Percentiles rank a stretch among this genome's conserved stretches.
Evolutionary conservation across 768 basidiomycete species (phyloP).

Genomic region (Epithele typhae): DNA sequence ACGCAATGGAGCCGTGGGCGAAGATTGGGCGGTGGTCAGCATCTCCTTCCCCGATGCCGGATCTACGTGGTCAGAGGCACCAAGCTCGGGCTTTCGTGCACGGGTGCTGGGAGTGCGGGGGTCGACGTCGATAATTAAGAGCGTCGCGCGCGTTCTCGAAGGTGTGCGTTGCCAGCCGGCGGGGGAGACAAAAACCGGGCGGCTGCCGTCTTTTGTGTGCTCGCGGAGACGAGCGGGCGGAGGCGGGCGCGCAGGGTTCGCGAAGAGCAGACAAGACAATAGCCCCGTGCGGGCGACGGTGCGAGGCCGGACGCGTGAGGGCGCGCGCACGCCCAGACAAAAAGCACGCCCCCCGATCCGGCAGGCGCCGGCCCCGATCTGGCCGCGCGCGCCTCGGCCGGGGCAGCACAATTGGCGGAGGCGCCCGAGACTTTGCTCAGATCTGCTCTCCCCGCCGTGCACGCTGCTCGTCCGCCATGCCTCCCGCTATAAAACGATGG

Average conservation of each 20-base stretch:
- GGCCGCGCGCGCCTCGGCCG: constrained; percentile 10
- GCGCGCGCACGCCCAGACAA: constrained; percentile 10
- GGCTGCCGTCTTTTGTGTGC: background rate
- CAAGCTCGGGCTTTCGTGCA: too few species aligned
- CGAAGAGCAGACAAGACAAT: constrained; percentile 20
- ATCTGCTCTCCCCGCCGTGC: constrained; percentile 8
- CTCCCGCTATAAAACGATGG: constrained; percentile 11
- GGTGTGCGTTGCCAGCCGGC: background rate
- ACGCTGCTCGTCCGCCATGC: constrained; percentile 1
- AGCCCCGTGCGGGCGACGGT: constrained; percentile 7
- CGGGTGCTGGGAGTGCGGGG: too few species aligned
- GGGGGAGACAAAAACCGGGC: background rate
- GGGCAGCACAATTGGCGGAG: constrained; percentile 19
- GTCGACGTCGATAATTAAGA: too few species aligned
- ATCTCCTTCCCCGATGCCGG: too few species aligned
- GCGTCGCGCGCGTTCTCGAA: too few species aligned
- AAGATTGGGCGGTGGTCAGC: too few species aligned
- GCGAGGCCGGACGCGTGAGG: constrained; percentile 17
- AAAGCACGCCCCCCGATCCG: constrained; percentile 20
- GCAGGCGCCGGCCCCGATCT: constrained; percentile 10
- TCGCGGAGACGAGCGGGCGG: too few species aligned
- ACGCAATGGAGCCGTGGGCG: too few species aligned
- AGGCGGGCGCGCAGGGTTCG: constrained; percentile 7
- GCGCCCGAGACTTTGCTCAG: constrained; percentile 18
- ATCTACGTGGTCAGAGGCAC: too few species aligned